Evolutionary conservation across 2,329 filamentous ascomycete genomes (phyloP).

Genomic region (Claviceps fusiformis): DNA sequence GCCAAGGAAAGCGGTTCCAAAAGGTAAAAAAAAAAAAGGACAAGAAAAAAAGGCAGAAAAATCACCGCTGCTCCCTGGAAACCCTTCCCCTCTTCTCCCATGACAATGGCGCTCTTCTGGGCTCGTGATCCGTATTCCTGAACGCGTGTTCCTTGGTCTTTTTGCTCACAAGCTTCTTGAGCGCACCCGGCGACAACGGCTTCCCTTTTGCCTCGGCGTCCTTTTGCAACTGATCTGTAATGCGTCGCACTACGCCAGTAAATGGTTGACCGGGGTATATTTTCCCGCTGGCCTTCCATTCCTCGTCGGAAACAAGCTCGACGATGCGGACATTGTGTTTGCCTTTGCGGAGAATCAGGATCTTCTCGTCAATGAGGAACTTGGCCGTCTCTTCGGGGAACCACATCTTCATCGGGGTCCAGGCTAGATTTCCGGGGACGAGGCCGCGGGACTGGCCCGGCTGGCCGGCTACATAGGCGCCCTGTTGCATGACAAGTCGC

Average conservation of each 20-base stretch:
- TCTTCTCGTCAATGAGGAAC: slow-evolving; percentile 44
- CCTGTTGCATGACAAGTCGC: slow-evolving; percentile 39
- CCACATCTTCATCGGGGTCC: slow-evolving; percentile 48
- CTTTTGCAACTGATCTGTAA: slow-evolving; percentile 24
- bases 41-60: too few relatives aligned
- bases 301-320: slow-evolving; percentile 43
- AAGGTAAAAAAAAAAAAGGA: too few relatives aligned
- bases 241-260: slow-evolving; percentile 32
- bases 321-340: slow-evolving; percentile 51
- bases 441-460: slow-evolving; percentile 31
- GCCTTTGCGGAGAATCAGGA: slow-evolving; percentile 48
- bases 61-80: neutral
- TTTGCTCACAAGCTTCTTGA: slow-evolving; percentile 17
- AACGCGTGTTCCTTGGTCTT: slow-evolving; percentile 4
- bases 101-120: too few relatives aligned
- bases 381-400: slow-evolving; percentile 41
- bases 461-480: slow-evolving; percentile 46
- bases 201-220: slow-evolving; percentile 21
- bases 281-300: slow-evolving; percentile 34
- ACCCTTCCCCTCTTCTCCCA: neutral
- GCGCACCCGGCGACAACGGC: slow-evolving; percentile 11
- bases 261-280: slow-evolving; percentile 40
- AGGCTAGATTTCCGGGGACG: slow-evolving; percentile 39
- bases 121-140: too few relatives aligned
- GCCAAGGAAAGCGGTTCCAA: too few relatives aligned